phyloP scores from a whole-genome alignment of 768 basidiomycete genomes.

The Hericium rajendrae region DNA sequence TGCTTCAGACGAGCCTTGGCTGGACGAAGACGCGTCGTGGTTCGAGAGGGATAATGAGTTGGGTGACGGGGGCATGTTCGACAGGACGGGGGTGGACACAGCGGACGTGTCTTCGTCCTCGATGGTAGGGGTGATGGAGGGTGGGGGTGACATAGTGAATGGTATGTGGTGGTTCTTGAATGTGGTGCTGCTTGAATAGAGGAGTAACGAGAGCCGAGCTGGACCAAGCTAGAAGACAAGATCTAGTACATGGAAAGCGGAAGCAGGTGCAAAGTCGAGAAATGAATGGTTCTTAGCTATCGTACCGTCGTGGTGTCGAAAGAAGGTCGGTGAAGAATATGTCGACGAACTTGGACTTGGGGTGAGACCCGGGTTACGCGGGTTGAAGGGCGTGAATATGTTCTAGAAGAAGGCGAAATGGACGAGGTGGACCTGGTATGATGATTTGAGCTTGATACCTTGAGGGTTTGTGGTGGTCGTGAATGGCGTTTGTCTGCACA shows the following conservation, averaged over 20 bases:
- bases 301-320: background rate
- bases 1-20: background rate
- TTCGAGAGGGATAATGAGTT: background rate
- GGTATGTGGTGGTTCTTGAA: too few species aligned
- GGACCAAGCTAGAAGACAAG: background rate
- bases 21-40: background rate
- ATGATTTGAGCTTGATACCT: background rate
- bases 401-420: background rate
- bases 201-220: slow-evolving; percentile 1
- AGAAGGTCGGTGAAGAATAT: too few species aligned
- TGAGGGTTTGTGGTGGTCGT: background rate
- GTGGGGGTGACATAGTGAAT: slow-evolving; percentile 3
- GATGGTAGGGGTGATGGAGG: slow-evolving; percentile 2
- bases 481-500: too few species aligned
- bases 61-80: slow-evolving; percentile 2
- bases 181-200: background rate
- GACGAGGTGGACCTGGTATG: background rate
- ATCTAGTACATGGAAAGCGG: background rate
- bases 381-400: background rate
- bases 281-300: background rate
- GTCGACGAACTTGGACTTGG: background rate
- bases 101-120: slow-evolving; percentile 11
- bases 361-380: background rate
- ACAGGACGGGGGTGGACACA: slow-evolving; percentile 11
- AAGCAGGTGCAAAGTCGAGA: background rate